Base-by-base conservation (phyloP, 2,329 filamentous ascomycete species). In the Neocucurbitaria cava region DNA sequence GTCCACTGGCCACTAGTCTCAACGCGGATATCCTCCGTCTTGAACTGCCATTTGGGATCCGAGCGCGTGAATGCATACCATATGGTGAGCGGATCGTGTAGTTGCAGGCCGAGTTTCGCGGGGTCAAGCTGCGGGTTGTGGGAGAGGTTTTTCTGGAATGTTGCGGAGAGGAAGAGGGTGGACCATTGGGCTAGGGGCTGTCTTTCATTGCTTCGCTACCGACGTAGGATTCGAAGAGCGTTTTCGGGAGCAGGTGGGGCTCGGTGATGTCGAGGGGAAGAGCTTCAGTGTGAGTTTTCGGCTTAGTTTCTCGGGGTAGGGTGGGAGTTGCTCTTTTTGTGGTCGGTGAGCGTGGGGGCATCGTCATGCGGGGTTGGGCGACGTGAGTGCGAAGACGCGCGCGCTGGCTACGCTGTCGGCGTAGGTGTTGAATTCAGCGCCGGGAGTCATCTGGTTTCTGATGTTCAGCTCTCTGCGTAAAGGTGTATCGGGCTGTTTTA, bases 1-100 rank as follows among this genome's bases (percentile, higher is more conserved):
- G 93, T 96, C 95, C 95, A 99, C 79, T 98, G 95, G 1, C 94
- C 95, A 2, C 85, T 80, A 0, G 92, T 96, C 78, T 99, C 95
- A 36, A 99, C 82, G 18, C 95, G 85, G 51, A 99, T 89, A 73
- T 99, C 95, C 75, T 96, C 70, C n/a, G 68, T 61, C 17, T 65
- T 68, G 46, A 79, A 71, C 21, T 71, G 58, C 78, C 78, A 80
- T 0, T 46, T 51, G 0, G 56, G 13, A 20, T 68, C 55, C 1
- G 38, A 31, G 1, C 64, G 13, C 1, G 59, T 59, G 1, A 76
- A 46, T 5, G 63, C 66, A 50, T 77, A 77, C 74, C 75, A 78
- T 2, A 78, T 66, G 2, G 69, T 70, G 13, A 77, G 65, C 5
- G 81, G 81, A 58, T 83, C 81, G 57, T 83, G 81, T 7, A 83